Percentiles rank a stretch among this genome's conserved stretches.
Evolutionary conservation across 1,139 yeast species (phyloP).

Genomic region (Taphrina betulina): DNA sequence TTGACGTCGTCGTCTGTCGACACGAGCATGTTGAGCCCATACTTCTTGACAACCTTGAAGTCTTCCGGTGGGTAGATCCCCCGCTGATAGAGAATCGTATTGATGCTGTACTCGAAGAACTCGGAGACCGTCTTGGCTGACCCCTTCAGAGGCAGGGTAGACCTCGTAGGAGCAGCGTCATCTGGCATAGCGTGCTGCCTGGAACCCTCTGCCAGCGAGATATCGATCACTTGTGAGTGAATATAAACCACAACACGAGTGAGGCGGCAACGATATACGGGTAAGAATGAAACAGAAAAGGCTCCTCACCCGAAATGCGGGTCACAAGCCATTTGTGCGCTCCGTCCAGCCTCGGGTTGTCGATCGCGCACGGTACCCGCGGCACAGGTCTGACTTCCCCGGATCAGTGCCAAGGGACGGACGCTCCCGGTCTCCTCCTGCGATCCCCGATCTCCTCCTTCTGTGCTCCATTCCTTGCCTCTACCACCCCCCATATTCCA

Average conservation of each 20-base stretch:
- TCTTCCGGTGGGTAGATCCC: constrained; percentile 91
- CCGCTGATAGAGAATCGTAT: constrained; percentile 79
- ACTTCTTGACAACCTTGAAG: constrained; percentile 73
- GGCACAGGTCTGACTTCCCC: too few relatives aligned
- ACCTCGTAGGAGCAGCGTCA: constrained; percentile 45
- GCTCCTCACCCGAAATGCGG: too few relatives aligned
- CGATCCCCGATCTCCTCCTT: background rate
- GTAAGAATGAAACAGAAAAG: too few relatives aligned
- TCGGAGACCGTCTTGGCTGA: constrained; percentile 77
- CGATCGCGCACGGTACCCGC: too few relatives aligned
- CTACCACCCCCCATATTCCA: background rate
- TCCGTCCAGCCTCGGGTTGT: too few relatives aligned
- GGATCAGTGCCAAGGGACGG: background rate
- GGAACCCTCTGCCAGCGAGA: too few relatives aligned
- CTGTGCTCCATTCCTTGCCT: background rate
- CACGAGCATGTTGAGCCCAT: constrained; percentile 72
- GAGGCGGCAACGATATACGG: too few relatives aligned
- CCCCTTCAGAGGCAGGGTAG: constrained; percentile 68
- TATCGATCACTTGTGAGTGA: too few relatives aligned
- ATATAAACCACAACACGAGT: too few relatives aligned
- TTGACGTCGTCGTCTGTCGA: constrained; percentile 76
- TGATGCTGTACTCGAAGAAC: constrained; percentile 77
- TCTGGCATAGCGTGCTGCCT: too few relatives aligned
- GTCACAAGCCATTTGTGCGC: too few relatives aligned
- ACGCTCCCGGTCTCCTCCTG: background rate